Evolutionary conservation across 139 green algal genomes (phyloP).

Genomic region (Chlorella ohadii): DNA sequence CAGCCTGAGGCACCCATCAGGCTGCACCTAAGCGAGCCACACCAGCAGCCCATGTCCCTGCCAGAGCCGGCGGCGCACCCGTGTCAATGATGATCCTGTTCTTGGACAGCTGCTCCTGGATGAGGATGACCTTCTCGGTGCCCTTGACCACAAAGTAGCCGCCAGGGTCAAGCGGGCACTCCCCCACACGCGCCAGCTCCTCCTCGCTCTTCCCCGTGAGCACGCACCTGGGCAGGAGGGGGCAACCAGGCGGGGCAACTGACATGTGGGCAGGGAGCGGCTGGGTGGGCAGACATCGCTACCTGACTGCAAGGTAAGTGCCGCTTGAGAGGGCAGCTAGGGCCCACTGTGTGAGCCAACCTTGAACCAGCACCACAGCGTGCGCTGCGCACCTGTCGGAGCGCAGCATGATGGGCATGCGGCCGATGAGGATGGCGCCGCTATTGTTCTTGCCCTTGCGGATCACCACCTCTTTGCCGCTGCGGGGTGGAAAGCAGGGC

Average conservation of each 20-base stretch:
- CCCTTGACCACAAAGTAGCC: conserved; percentile 98
- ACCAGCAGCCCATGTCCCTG: too few relatives aligned
- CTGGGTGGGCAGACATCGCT: too few relatives aligned
- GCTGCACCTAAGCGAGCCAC: too few relatives aligned
- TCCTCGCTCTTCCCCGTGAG: conserved; percentile 84
- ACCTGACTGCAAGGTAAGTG: too few relatives aligned
- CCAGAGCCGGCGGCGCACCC: conserved; percentile 14
- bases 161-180: conserved; percentile 98
- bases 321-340: too few relatives aligned
- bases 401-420: conserved; percentile 98
- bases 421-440: conserved; percentile 90
- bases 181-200: conserved; percentile 87
- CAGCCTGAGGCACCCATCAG: too few relatives aligned
- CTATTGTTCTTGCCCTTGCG: conserved; percentile 73
- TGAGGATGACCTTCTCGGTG: conserved; percentile 98
- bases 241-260: too few relatives aligned
- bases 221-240: conserved; percentile 70
- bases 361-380: too few relatives aligned
- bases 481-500: too few relatives aligned
- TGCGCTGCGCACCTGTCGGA: conserved; percentile 76
- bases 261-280: too few relatives aligned
- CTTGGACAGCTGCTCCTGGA: conserved; percentile 99
- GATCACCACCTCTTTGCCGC: conserved; percentile 90
- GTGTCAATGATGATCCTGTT: conserved; percentile 99
- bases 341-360: too few relatives aligned